phyloP scores from a whole-genome alignment of 805 yeast genomes.

The Starmera amethionina region DNA sequence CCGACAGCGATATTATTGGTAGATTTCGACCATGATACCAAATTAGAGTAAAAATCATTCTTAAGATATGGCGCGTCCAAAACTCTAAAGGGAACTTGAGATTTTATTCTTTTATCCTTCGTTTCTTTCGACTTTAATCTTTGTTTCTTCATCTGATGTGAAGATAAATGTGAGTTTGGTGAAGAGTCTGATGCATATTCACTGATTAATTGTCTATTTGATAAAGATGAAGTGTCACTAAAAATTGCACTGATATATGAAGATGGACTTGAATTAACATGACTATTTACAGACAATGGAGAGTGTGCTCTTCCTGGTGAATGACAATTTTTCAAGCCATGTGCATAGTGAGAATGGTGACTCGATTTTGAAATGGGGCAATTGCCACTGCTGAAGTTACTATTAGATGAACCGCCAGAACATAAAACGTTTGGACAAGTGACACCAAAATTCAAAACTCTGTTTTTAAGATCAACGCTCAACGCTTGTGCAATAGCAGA shows the following conservation, averaged over 20 bases:
- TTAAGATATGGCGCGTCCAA: conserved; percentile 62
- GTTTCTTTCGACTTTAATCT: conserved; percentile 4
- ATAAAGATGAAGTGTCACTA: no score
- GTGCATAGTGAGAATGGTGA: no score
- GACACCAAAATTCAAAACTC: conserved; percentile 30
- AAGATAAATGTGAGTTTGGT: neutral
- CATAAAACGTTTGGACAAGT: neutral
- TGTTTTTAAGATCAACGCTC: conserved; percentile 28
- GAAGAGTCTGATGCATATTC: neutral
- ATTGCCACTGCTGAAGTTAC: no score
- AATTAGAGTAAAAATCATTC: conserved; percentile 71
- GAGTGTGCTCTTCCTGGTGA: no score
- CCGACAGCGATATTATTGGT: conserved; percentile 56
- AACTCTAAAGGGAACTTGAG: conserved; percentile 38
- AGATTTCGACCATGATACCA: conserved; percentile 59
- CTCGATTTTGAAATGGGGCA: no score
- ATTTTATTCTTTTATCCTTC: conserved; percentile 20
- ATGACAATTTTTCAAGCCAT: no score
- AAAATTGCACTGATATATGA: no score
- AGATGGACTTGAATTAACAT: no score
- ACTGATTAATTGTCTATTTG: no score
- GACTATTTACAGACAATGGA: no score
- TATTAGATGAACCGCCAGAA: no score
- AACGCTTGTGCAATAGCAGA: conserved; percentile 40
- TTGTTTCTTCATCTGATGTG: neutral